phyloP scores from a whole-genome alignment of 495 filamentous ascomycete species.

The Aspergillus campestris region DNA sequence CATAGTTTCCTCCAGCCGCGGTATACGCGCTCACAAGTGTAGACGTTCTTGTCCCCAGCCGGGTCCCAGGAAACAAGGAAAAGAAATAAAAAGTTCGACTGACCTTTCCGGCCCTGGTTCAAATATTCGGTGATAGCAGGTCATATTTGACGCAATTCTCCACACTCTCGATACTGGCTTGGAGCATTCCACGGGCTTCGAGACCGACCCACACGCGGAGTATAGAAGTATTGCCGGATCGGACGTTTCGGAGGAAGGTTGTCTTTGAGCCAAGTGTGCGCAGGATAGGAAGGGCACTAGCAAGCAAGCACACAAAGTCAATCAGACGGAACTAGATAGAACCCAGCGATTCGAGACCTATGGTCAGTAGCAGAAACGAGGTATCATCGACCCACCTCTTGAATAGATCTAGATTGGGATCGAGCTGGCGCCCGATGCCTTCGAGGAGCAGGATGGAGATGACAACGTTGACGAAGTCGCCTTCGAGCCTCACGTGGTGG shows the following conservation, averaged over 20 bases:
- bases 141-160: conserved; percentile 81
- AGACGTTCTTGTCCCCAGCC: too few relatives aligned
- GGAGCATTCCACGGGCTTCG: conserved; percentile 79
- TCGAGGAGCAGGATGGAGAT: conserved; percentile 90
- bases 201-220: conserved; percentile 89
- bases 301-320: conserved; percentile 7
- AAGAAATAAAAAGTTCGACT: neutral
- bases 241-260: conserved; percentile 37
- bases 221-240: conserved; percentile 78
- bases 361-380: neutral
- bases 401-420: conserved; percentile 84
- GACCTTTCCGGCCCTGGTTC: conserved; percentile 6
- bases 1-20: too few relatives aligned
- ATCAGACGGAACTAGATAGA: conserved; percentile 1
- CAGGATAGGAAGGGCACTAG: conserved; percentile 82
- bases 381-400: conserved; percentile 47
- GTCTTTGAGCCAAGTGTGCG: conserved; percentile 72
- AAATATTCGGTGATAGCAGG: conserved; percentile 73
- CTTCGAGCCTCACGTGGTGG: conserved; percentile 92
- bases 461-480: conserved; percentile 98
- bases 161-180: conserved; percentile 81
- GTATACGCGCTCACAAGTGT: too few relatives aligned
- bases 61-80: neutral
- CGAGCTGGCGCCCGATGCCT: conserved; percentile 80
- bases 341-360: neutral